Conservation (phyloP, 2,329 filamentous ascomycete species). For the Pseudopyricularia javanii region DNA sequence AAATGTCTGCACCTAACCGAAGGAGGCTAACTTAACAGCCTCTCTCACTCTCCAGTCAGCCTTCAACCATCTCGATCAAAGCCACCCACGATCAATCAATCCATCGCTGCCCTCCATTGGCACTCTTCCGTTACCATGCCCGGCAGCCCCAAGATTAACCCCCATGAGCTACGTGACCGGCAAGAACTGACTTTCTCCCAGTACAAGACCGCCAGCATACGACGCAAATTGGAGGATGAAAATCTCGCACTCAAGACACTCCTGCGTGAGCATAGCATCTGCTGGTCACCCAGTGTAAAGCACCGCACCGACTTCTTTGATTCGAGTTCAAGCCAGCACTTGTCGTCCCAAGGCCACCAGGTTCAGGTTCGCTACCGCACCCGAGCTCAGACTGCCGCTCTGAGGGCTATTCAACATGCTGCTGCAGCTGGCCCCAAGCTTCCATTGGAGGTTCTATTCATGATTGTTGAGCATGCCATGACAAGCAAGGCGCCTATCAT, state of each 20-base stretch:
- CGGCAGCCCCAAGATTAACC: not conserved
- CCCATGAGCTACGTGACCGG: conserved; percentile 21
- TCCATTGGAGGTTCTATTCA: conserved; percentile 39
- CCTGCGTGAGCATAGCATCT: conserved; percentile 37
- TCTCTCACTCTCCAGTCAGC: too few species aligned
- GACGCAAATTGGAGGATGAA: conserved; percentile 32
- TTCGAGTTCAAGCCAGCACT: conserved; percentile 1
- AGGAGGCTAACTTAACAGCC: too few species aligned
- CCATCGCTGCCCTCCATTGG: too few species aligned
- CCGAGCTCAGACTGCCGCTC: conserved; percentile 7
- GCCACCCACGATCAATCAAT: too few species aligned
- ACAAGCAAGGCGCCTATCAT: conserved; percentile 36
- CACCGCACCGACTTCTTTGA: conserved; percentile 12
- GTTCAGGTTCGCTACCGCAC: too few species aligned
- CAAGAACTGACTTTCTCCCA: conserved; percentile 34
- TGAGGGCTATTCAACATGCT: conserved; percentile 4
- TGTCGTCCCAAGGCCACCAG: conserved; percentile 6
- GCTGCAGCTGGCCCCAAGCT: conserved; percentile 11
- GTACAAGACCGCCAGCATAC: conserved; percentile 33
- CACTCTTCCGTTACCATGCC: too few species aligned
- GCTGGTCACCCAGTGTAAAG: conserved; percentile 29
- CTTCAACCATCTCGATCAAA: too few species aligned
- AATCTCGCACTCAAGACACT: conserved; percentile 37
- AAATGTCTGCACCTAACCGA: too few species aligned
- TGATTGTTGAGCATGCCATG: conserved; percentile 38